Evolutionary conservation across 2,329 filamentous ascomycete genomes (phyloP), one percentile per base, ranked within the genome.

Genomic region (Aspergillus pseudoterreus): DNA sequence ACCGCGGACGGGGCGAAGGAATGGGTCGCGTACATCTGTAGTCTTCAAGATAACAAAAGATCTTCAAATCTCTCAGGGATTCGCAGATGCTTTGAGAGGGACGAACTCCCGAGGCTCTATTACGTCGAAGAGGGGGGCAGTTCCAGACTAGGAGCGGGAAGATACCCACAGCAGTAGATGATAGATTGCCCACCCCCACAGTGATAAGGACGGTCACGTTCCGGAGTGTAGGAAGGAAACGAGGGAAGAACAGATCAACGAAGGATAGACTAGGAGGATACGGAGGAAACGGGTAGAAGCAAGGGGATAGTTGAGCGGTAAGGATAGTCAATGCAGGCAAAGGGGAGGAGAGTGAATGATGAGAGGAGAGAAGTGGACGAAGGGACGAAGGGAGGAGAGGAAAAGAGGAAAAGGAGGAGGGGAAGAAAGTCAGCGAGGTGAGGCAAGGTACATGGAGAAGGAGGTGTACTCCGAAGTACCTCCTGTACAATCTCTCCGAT

Each of bases 111-210:
- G 35, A 15, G 15, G 35, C 35, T 38, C n/a, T 19, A 38, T 52
- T 47, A 41, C 43, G 50, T 48, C 39, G 46, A 39, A 42, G 45
- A 48, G 35, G 35, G 33, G 35, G 35, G 35, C 27, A n/a, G 27
- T 22, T n/a, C 6, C 9, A 22, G 33, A 27, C 27, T 24, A 45
- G 43, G 24, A 45, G n/a, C 22, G 30, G 22, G 27, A 41, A 32
- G 33, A 48, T 48, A 48, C 22, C 35, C 45, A 41, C 38, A 41
- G 45, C 42, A 22, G 35, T 32, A 38, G 36, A 30, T 27, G 42
- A 45, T 33, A 38, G 35, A n/a, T 38, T 5, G 35, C 35, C 35
- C 35, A 38, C 21, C 51, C 54, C 52, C 54, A 55, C 54, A 52
- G 24, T 38, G 53, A 57, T 53, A 57, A 52, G 41, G 36, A 48